Evolutionary conservation across 352 stramenopile species (phyloP).

Genomic region (Phytophthora pisi): DNA sequence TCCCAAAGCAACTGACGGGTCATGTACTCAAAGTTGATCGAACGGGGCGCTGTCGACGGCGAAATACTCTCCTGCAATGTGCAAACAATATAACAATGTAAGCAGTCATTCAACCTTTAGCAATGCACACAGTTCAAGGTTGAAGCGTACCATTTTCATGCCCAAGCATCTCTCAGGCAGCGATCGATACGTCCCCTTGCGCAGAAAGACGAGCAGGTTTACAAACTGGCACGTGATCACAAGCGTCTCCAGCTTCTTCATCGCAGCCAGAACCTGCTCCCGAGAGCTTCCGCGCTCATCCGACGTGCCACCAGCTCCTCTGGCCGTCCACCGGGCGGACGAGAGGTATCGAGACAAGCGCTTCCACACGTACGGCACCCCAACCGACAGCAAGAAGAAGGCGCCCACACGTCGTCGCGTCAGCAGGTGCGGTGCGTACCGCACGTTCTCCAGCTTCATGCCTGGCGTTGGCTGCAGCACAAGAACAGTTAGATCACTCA

Average conservation of each 20-base stretch:
- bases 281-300: slow-evolving; percentile 17
- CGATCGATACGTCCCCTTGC: slow-evolving; percentile 74
- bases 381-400: slow-evolving; percentile 79
- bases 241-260: slow-evolving; percentile 81
- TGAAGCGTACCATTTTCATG: slow-evolving; percentile 65
- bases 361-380: slow-evolving; percentile 80
- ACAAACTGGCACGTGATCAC: slow-evolving; percentile 69
- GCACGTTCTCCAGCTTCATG: slow-evolving; percentile 86
- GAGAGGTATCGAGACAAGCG: slow-evolving; percentile 67
- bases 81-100: slow-evolving; percentile 10
- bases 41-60: slow-evolving; percentile 54
- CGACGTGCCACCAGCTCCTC: slow-evolving; percentile 9
- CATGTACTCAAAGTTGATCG: slow-evolving; percentile 91
- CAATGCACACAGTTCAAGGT: background rate
- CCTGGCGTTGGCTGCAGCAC: slow-evolving; percentile 69
- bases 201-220: slow-evolving; percentile 78
- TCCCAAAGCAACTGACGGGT: slow-evolving; percentile 85
- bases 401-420: slow-evolving; percentile 51
- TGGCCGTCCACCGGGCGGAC: slow-evolving; percentile 49
- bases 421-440: slow-evolving; percentile 55
- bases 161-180: slow-evolving; percentile 71
- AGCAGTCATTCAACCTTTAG: background rate
- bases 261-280: slow-evolving; percentile 44
- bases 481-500: background rate
- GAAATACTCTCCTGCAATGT: slow-evolving; percentile 58